Conservation (phyloP, 495 filamentous ascomycete species). For the Xylaria curta region DNA sequence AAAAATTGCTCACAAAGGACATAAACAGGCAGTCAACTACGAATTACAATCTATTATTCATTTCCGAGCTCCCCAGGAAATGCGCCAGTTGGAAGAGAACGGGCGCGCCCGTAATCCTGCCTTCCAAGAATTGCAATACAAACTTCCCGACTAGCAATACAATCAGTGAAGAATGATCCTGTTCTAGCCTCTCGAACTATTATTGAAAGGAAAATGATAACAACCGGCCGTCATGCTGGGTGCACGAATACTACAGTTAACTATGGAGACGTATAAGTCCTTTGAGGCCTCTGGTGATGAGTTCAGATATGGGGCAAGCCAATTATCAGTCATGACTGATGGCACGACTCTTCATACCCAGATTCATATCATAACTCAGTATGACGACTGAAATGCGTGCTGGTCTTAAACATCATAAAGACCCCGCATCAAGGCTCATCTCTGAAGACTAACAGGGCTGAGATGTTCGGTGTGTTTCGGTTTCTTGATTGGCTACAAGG, state of each 20-base stretch:
- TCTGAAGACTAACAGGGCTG: not conserved
- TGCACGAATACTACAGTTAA: not conserved
- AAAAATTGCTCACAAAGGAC: not conserved
- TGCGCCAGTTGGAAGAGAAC: not conserved
- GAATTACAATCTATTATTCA: conserved; percentile 2
- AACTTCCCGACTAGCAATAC: not conserved
- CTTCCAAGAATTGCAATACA: not conserved
- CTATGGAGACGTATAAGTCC: not conserved
- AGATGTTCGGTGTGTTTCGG: not conserved
- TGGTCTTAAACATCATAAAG: not conserved
- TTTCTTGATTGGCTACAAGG: not conserved
- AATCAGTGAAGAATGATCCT: not conserved
- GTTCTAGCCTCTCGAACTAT: not conserved
- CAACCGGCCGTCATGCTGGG: not conserved
- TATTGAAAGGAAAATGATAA: not conserved
- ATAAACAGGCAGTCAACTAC: no score
- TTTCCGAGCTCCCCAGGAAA: not conserved
- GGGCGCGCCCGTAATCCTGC: not conserved
- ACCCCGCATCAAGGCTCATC: not conserved
- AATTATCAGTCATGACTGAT: not conserved
- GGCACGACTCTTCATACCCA: not conserved
- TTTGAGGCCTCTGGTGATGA: not conserved
- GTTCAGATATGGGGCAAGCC: not conserved
- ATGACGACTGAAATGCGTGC: not conserved
- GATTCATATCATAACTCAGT: not conserved